Evolutionary conservation across 163 green algal species (phyloP), one percentile per base, ranked within the genome.

Genomic region (Smithsoniella earleae): DNA sequence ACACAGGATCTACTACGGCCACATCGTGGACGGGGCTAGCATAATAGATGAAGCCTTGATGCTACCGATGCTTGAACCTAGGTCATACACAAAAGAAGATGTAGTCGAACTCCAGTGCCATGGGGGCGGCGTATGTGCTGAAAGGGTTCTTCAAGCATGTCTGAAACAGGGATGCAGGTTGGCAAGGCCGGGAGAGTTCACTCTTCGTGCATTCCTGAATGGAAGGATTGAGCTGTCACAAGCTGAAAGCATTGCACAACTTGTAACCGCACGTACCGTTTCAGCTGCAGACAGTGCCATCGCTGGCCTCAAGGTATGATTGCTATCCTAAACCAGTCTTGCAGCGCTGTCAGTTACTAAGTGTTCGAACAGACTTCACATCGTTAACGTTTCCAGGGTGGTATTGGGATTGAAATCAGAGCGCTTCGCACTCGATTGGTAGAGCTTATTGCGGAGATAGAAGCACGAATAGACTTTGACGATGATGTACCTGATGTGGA

Each of bases 21-120:
- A 77, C 27, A 85, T 83, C 0, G 78, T 95, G 55, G 88, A 95
- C 72, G 58, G 27, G 2, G 54, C 79, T 0, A 82, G 82, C 4
- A 20, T 84, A 6, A 54, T 96, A 20, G 89, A 95, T 77, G 90
- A 96, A 85, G 86, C 94, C 37, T 77, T 97, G 44, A 13, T 87
- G 52, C 64, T 97, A 25, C 77, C 78, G 28, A 96, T 97, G 88
- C 83, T 88, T 37, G 81, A 74, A 0, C 91, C 90, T 0, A 81
- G 86, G 25, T 96, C 89, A 0, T 98, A 96, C 84, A 98, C 93
- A 0, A 65, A 81, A 6, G 93, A 98, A 74, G 92, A 98, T 75
- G 93, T 98, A 8, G 77, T 97, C 1, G 93, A 98, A 81, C 62
- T 98, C 3, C 93, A 98, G 75, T 87, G 79, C 16, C 93, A 98